These are phyloP conservation scores for Penicillium verrucosum DNA, from an alignment of 2,329 filamentous ascomycete genomes.

Conservation along the genomic window DNA sequence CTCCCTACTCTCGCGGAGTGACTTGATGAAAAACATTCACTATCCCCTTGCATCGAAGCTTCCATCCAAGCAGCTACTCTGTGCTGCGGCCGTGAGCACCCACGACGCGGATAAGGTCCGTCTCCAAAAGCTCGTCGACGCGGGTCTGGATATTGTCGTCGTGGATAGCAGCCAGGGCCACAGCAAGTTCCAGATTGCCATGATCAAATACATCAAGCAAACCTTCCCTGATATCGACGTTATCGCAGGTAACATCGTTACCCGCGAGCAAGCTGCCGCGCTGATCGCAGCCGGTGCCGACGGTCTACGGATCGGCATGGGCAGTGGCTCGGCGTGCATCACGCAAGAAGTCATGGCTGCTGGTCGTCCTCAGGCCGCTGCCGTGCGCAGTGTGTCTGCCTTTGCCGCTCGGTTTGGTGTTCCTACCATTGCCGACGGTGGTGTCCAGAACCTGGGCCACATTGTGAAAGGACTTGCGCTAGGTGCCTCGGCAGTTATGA, in stretches of 20 bases:
- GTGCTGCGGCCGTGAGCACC: conserved; percentile 91
- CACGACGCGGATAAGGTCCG: conserved; percentile 87
- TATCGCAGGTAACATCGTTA: conserved; percentile 97
- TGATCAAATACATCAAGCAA: conserved; percentile 94
- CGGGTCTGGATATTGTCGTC: conserved; percentile 90
- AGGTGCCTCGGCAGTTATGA: conserved; percentile 95
- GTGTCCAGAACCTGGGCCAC: conserved; percentile 97
- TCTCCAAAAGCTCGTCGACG: conserved; percentile 83
- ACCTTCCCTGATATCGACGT: conserved; percentile 84
- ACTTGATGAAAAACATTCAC: conserved; percentile 97
- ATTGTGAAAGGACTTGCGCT: conserved; percentile 97
- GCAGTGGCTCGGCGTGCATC: conserved; percentile 95
- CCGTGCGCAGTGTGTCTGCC: conserved; percentile 82
- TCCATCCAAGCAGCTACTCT: conserved; percentile 95
- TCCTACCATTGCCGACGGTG: conserved; percentile 95
- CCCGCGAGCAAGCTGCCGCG: conserved; percentile 87
- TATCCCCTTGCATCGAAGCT: conserved; percentile 96
- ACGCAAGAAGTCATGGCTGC: conserved; percentile 99
- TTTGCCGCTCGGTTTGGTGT: conserved; percentile 94
- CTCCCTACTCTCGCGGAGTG: conserved; percentile 88
- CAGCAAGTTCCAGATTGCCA: conserved; percentile 96
- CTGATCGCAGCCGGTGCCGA: conserved; percentile 93
- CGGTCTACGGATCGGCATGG: conserved; percentile 97
- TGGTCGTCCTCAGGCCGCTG: conserved; percentile 88
- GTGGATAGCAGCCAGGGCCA: conserved; percentile 97